These are phyloP conservation scores for Phytophthora sojae DNA, from an alignment of 352 stramenopile genomes.

Conservation along the genomic window DNA sequence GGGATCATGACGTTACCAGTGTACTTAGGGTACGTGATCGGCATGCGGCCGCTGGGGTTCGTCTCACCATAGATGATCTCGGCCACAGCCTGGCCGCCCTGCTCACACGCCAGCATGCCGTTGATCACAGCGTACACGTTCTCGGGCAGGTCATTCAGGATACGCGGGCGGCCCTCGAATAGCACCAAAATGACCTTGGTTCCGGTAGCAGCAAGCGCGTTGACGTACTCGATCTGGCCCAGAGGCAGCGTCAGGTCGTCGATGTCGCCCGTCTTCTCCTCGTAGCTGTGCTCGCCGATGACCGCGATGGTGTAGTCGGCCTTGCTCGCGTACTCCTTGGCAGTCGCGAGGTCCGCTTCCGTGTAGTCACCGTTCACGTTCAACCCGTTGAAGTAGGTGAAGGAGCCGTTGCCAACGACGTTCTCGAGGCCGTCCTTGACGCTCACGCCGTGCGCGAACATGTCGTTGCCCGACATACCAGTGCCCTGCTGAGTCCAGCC, in stretches of 20 bases:
- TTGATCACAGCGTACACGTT: not conserved
- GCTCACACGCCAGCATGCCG: not conserved
- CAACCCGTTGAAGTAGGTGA: constrained; percentile 1
- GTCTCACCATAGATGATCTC: not conserved
- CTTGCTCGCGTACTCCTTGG: not conserved
- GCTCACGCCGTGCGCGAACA: not conserved
- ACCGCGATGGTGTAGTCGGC: not conserved
- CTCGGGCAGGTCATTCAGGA: not conserved
- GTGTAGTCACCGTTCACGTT: not conserved
- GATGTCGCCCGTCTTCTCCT: not conserved
- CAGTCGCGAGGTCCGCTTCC: not conserved
- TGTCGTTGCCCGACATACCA: not conserved
- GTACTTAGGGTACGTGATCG: constrained; percentile 1
- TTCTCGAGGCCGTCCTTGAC: constrained; percentile 1
- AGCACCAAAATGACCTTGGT: constrained; percentile 3
- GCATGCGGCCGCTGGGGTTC: not conserved
- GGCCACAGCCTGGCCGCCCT: not conserved
- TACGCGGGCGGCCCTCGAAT: not conserved
- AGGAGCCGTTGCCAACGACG: not conserved
- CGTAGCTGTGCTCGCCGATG: not conserved
- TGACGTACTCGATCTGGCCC: not conserved
- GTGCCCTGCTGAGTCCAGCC: not conserved
- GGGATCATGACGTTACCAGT: not conserved
- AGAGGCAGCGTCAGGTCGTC: not conserved
- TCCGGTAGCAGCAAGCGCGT: not conserved